phyloP scores from a whole-genome alignment of 2,329 filamentous ascomycete species.

The Cytospora piceae region DNA sequence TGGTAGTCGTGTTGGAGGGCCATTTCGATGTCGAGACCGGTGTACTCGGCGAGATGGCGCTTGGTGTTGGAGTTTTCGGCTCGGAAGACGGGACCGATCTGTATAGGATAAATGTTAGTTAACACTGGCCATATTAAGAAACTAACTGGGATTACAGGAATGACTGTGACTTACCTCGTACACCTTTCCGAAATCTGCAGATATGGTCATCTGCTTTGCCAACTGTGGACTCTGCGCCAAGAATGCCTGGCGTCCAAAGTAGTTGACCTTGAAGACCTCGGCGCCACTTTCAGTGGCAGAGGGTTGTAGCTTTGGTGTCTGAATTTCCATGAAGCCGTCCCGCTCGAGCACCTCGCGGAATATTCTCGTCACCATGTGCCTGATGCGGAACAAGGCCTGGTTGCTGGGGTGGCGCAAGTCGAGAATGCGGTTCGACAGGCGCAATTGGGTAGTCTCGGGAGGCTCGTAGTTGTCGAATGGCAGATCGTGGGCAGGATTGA shows the following conservation, averaged over 20 bases:
- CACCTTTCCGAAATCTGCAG: slow-evolving; percentile 84
- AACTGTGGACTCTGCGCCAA: slow-evolving; percentile 90
- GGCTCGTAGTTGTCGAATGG: slow-evolving; percentile 56
- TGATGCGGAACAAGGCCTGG: slow-evolving; percentile 85
- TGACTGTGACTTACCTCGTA: slow-evolving; percentile 63
- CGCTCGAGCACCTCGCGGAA: slow-evolving; percentile 78
- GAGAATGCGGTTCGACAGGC: slow-evolving; percentile 75
- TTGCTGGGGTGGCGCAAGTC: slow-evolving; percentile 85
- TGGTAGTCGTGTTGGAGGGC: slow-evolving; percentile 86
- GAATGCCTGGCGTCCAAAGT: slow-evolving; percentile 86
- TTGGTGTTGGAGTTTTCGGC: slow-evolving; percentile 97
- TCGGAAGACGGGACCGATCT: slow-evolving; percentile 83
- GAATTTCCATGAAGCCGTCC: slow-evolving; percentile 86
- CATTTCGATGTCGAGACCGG: slow-evolving; percentile 92
- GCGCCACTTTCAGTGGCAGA: slow-evolving; percentile 89
- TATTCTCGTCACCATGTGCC: slow-evolving; percentile 76
- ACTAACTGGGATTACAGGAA: neutral
- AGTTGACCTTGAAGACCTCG: slow-evolving; percentile 89
- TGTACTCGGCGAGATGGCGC: slow-evolving; percentile 92
- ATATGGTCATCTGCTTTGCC: slow-evolving; percentile 91
- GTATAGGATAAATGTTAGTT: slow-evolving; percentile 7
- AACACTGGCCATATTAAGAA: neutral
- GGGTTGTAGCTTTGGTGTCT: slow-evolving; percentile 89
- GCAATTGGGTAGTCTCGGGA: slow-evolving; percentile 59
- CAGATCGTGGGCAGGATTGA: slow-evolving; percentile 54